These are phyloP conservation scores for Solanum appendiculatum DNA, from an alignment of 257 asterid genomes.

Conservation along the genomic window DNA sequence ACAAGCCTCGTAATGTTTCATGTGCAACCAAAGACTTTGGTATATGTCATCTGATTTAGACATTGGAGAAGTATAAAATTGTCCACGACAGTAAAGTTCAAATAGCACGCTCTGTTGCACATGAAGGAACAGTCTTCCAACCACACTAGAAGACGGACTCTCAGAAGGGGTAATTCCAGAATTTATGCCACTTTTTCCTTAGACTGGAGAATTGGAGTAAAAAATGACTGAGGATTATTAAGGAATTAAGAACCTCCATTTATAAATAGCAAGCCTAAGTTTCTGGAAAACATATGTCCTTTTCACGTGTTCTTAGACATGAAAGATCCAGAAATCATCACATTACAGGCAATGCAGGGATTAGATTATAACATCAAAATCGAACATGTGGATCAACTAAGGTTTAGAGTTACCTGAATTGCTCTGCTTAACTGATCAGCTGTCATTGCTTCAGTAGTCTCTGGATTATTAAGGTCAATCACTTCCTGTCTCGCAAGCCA, in stretches of 20 bases:
- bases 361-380: background rate
- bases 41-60: background rate
- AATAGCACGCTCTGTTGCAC: background rate
- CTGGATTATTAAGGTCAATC: constrained; percentile 7
- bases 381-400: background rate
- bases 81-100: background rate
- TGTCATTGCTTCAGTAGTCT: constrained; percentile 9
- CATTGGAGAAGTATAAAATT: background rate
- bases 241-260: background rate
- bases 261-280: background rate
- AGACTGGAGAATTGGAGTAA: background rate
- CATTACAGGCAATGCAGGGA: background rate
- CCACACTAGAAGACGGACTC: background rate
- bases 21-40: background rate
- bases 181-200: background rate
- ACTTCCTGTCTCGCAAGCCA: constrained; percentile 75
- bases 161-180: background rate
- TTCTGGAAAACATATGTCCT: background rate
- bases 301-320: background rate
- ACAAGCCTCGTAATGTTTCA: background rate
- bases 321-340: background rate
- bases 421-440: constrained; percentile 37
- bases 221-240: background rate
- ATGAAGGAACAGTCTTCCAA: background rate
- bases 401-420: constrained; percentile 37